Conservation (phyloP, 1,284 basidiomycete species). For the Apiotrichum laibachii region DNA sequence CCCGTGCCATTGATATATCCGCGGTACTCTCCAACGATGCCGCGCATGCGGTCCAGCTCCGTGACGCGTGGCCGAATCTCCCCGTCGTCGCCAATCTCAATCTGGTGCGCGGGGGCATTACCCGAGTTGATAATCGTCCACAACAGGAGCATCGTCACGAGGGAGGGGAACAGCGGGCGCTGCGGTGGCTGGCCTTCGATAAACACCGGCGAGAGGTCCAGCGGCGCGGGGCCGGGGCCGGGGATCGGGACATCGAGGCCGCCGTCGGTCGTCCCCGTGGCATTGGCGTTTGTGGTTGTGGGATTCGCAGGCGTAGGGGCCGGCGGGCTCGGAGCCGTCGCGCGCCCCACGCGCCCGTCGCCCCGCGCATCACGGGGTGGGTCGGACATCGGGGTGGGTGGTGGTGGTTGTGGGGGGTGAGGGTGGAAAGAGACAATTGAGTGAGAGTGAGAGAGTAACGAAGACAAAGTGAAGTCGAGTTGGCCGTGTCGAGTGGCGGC, state of each 20-base stretch:
- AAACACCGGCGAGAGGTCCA: constrained; percentile 15
- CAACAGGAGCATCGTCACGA: constrained; percentile 26
- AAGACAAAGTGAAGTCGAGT: too few relatives aligned
- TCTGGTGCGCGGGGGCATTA: constrained; percentile 27
- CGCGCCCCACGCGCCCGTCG: too few relatives aligned
- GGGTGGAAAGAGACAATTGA: too few relatives aligned
- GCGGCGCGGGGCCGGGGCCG: constrained; percentile 3
- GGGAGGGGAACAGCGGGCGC: constrained; percentile 34
- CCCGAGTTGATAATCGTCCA: constrained; percentile 50
- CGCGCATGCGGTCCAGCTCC: constrained; percentile 34
- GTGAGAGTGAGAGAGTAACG: too few relatives aligned
- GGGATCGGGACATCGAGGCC: too few relatives aligned
- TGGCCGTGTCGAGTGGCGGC: too few relatives aligned
- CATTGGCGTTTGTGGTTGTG: too few relatives aligned
- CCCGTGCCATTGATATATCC: constrained; percentile 37
- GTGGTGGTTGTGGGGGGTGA: too few relatives aligned
- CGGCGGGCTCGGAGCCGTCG: background rate
- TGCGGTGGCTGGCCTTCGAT: constrained; percentile 27
- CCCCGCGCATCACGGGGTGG: too few relatives aligned
- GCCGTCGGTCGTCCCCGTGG: too few relatives aligned
- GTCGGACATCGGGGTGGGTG: too few relatives aligned
- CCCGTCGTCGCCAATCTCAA: constrained; percentile 40
- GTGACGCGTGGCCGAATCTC: constrained; percentile 32
- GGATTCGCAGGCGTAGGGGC: background rate
- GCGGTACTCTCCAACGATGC: constrained; percentile 33